Conservation (phyloP, 495 filamentous ascomycete genomes). For the Geoglossum glabrum region DNA sequence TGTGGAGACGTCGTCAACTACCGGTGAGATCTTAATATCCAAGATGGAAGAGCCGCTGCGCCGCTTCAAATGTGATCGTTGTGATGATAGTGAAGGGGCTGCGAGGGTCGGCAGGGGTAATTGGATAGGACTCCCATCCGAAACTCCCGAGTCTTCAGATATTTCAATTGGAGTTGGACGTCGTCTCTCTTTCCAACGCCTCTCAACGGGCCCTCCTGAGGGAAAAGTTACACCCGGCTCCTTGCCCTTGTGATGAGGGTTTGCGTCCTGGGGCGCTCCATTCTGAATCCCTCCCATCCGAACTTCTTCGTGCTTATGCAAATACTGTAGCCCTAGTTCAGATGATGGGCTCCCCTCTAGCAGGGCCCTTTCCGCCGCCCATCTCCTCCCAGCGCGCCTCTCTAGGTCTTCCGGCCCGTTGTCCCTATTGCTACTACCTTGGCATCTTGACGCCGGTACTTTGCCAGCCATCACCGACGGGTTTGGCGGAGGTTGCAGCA, state of each 20-base stretch:
- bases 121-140: background rate
- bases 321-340: background rate
- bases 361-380: background rate
- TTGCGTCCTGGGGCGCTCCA: background rate
- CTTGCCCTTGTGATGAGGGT: no score
- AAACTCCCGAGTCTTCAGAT: background rate
- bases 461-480: constrained; percentile 79
- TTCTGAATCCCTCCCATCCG: background rate
- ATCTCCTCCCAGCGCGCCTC: background rate
- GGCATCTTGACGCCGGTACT: constrained; percentile 22
- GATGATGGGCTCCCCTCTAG: background rate
- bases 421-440: background rate
- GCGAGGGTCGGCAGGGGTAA: background rate
- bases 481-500: constrained; percentile 72
- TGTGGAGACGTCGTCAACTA: background rate
- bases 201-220: background rate
- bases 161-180: background rate
- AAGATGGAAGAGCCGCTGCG: background rate
- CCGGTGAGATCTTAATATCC: background rate
- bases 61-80: background rate
- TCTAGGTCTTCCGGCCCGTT: background rate
- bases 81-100: background rate
- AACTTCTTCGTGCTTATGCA: background rate
- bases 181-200: background rate
- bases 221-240: background rate